These are phyloP conservation scores for Bretschneidera sinensis DNA, from an alignment of 345 rosid genomes.

Conservation along the genomic window DNA sequence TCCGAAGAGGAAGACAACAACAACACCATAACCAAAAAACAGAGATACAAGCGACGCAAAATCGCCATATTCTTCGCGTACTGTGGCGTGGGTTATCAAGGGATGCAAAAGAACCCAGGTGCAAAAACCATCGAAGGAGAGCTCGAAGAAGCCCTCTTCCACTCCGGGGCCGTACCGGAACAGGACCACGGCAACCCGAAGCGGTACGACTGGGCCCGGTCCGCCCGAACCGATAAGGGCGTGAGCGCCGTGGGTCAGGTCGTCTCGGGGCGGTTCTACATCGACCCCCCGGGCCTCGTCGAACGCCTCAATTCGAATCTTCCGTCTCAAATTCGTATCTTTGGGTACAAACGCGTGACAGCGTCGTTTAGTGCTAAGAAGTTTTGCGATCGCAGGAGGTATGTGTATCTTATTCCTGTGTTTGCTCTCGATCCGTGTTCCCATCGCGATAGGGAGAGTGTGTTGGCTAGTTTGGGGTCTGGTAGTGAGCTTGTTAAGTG, in stretches of 20 bases:
- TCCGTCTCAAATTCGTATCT: conserved; percentile 61
- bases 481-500: conserved; percentile 70
- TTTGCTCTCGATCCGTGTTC: conserved; percentile 74
- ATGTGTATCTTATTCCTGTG: conserved; percentile 81
- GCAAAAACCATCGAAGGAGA: conserved; percentile 97
- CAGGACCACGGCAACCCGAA: conserved; percentile 67
- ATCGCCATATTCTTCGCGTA: conserved; percentile 87
- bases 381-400: conserved; percentile 90
- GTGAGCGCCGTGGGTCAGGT: conserved; percentile 98
- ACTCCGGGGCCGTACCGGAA: conserved; percentile 76
- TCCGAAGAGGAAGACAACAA: conserved; percentile 32
- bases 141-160: conserved; percentile 89
- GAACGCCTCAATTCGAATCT: conserved; percentile 65
- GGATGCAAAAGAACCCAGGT: conserved; percentile 97
- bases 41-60: conserved; percentile 76
- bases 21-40: conserved; percentile 28
- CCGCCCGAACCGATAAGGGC: conserved; percentile 93
- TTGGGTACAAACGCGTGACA: conserved; percentile 76
- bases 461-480: conserved; percentile 66
- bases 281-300: conserved; percentile 88
- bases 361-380: conserved; percentile 76
- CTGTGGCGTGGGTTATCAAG: conserved; percentile 96
- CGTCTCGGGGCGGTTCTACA: conserved; percentile 78
- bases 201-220: conserved; percentile 83
- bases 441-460: conserved; percentile 84